Base-by-base conservation (phyloP, 768 basidiomycete species). In the Russula compacta region DNA sequence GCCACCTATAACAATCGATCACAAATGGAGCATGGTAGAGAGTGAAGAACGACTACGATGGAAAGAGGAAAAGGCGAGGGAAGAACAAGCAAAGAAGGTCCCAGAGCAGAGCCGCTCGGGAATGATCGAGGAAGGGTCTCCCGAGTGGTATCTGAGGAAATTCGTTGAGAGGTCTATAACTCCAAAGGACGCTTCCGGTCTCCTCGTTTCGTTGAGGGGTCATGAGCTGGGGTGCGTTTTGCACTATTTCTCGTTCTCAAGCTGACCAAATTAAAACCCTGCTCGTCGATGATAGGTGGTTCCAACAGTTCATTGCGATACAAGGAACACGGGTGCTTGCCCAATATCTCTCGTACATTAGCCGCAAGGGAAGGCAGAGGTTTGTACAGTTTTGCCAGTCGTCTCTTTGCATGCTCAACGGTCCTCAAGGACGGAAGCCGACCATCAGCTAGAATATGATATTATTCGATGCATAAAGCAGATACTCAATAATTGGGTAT, bases 121-220 rank as follows among this genome's bases (percentile, higher is more conserved):
- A 6, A 71, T 78, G 21, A 79, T 83, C 21, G 73, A 81, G 21
- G 82, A 84, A 57, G 86, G 87, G 63, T 83, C 88, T 9, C 93
- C 95, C 1, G 89, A 97, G 71, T 97, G 89, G 88, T 98, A 93
- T 70, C 83, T 98, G 65, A 83, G 86, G 72, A 92, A 87, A 73
- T 92, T 97, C 70, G 77, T 98, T 69, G 89, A 95, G 69, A 83
- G 84, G 61, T 88, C 88, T 2, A 84, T 97, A 53, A 93, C 86
- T 1, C 74, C 84, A 44, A 89, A 91, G 73, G 85, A 93, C 64
- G 89, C 90, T 10, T 77, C 80, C 21, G 84, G 87, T 59, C 75
- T 98, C 49, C 79, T 79, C 67, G 88, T 87, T 33, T 97, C 81
- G 6, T 70, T 93, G 66, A 80, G 95, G 56, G 89, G 90, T 52